A percentile compares a stretch with the other conserved stretches of the same genome.
Evolutionary conservation across 2,329 filamentous ascomycete species (phyloP).

Genomic region (Venturia carpophila): DNA sequence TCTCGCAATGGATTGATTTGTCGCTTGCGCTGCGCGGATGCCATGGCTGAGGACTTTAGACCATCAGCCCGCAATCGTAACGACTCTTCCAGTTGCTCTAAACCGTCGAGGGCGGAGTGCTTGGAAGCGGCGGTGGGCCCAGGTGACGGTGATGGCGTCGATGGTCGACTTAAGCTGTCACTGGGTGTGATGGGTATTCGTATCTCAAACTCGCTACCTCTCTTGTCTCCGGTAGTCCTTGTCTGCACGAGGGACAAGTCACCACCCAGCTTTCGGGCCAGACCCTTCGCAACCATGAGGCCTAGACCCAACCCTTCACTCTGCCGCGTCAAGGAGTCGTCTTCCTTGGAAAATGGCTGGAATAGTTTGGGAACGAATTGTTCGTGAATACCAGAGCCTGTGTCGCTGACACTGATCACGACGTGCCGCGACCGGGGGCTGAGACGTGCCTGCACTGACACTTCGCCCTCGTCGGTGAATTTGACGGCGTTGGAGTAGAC

Average conservation of each 20-base stretch:
- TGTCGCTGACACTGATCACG: conserved; percentile 56
- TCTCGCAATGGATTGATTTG: not conserved
- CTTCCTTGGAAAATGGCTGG: conserved; percentile 61
- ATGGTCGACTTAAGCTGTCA: conserved; percentile 42
- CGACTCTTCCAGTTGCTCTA: not conserved
- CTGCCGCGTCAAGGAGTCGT: conserved; percentile 58
- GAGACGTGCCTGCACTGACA: conserved; percentile 48
- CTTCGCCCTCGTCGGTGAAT: conserved; percentile 58
- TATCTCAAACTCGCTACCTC: conserved; percentile 62
- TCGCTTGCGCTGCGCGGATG: not conserved
- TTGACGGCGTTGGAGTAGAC: conserved; percentile 61
- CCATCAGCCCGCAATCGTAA: not conserved
- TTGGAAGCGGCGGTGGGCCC: not conserved
- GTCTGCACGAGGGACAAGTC: conserved; percentile 58
- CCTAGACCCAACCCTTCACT: conserved; percentile 63
- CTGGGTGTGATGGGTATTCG: conserved; percentile 52
- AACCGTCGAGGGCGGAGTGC: not conserved
- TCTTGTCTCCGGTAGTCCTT: conserved; percentile 52
- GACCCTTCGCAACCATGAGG: conserved; percentile 63
- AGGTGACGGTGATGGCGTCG: conserved; percentile 38
- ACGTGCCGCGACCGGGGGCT: conserved; percentile 47
- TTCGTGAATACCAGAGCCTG: conserved; percentile 59
- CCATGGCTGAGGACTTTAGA: not conserved
- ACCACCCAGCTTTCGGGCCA: conserved; percentile 60
- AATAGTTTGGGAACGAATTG: conserved; percentile 60